phyloP scores from a whole-genome alignment of 2,329 filamentous ascomycete species.

The Sclerotinia minor region DNA sequence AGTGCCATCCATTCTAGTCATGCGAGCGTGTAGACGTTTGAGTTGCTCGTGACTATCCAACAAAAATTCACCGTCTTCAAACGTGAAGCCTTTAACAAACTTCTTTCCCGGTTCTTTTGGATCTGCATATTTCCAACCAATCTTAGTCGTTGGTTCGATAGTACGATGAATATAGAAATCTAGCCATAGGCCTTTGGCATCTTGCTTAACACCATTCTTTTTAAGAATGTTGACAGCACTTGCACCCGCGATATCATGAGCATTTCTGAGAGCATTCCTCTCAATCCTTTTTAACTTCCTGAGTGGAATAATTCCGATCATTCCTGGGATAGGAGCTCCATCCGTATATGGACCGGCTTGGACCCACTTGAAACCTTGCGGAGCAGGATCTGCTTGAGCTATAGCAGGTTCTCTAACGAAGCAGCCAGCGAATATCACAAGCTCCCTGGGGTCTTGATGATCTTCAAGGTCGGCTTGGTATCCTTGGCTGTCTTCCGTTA shows the following conservation, averaged over 20 bases:
- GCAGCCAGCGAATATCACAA: background rate
- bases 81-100: background rate
- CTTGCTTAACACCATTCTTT: background rate
- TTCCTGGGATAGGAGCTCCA: too few species aligned
- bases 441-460: background rate
- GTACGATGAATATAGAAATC: background rate
- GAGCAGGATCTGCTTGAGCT: background rate
- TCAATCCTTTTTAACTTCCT: background rate
- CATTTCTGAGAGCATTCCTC: background rate
- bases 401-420: background rate
- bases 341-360: background rate
- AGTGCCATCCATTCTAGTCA: constrained; percentile 5
- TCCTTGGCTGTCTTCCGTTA: background rate
- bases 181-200: background rate
- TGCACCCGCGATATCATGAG: background rate
- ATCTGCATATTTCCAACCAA: background rate
- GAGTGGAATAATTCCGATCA: background rate
- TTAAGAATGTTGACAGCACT: background rate
- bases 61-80: constrained; percentile 10
- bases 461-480: background rate
- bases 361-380: background rate
- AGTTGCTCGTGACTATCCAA: background rate
- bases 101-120: background rate
- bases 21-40: rapidly evolving
- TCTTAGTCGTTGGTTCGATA: background rate